A percentile compares a stretch with the other conserved stretches of the same genome.
Evolutionary conservation across 495 filamentous ascomycete genomes (phyloP).

Genomic region (Cercophora samala): DNA sequence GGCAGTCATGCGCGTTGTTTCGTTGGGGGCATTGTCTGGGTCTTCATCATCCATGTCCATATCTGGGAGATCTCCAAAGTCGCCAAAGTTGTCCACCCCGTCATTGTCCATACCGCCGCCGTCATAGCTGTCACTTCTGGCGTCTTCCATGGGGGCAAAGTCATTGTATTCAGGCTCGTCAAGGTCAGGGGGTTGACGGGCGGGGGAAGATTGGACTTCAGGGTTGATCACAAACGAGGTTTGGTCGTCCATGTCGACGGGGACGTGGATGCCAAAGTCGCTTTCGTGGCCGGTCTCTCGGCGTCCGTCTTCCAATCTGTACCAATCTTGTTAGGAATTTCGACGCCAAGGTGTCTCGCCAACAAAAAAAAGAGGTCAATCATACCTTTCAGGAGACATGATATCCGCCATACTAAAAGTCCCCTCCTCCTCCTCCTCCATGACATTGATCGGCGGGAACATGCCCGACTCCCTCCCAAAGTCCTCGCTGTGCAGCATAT

Average conservation of each 20-base stretch:
- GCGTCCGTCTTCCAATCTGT: conserved; percentile 39
- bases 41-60: conserved; percentile 26
- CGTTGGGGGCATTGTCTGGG: not conserved
- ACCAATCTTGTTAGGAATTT: conserved; percentile 19
- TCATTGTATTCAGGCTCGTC: conserved; percentile 19
- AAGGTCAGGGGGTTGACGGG: conserved; percentile 12
- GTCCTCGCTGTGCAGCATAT: conserved; percentile 41
- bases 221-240: conserved; percentile 41
- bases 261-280: conserved; percentile 48
- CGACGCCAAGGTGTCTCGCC: conserved; percentile 13
- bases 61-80: conserved; percentile 19
- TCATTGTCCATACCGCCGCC: conserved; percentile 25
- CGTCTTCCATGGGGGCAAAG: conserved; percentile 24
- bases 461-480: conserved; percentile 49
- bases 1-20: not conserved
- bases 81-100: conserved; percentile 14
- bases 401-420: conserved; percentile 18
- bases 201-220: conserved; percentile 26
- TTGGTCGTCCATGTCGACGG: conserved; percentile 43
- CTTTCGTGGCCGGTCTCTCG: conserved; percentile 39
- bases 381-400: conserved; percentile 26
- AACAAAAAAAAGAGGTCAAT: conserved; percentile 28
- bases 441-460: conserved; percentile 34
- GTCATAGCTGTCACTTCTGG: conserved; percentile 27
- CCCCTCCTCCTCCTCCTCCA: conserved; percentile 39